Percentiles rank a stretch among this genome's conserved stretches.
These are phyloP conservation scores for Seiridium unicorne DNA, from an alignment of 2,329 filamentous ascomycete species.

Conservation along the genomic window DNA sequence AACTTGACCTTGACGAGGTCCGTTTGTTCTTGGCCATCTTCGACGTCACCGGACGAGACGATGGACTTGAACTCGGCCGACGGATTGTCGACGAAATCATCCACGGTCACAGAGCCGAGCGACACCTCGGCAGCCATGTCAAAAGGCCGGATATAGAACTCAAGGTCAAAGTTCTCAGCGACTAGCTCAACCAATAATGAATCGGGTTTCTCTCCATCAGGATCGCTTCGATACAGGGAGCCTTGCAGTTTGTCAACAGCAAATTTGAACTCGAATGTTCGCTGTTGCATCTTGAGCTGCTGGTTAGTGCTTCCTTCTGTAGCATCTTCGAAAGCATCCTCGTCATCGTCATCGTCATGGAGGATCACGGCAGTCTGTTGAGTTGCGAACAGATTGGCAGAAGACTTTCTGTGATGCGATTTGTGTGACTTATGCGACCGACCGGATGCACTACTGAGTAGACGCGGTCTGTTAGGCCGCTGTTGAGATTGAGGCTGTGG, in stretches of 20 bases:
- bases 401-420: conserved; percentile 54
- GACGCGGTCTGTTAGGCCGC: conserved; percentile 40
- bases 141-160: conserved; percentile 84
- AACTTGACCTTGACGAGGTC: conserved; percentile 90
- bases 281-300: conserved; percentile 75
- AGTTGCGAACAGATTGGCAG: conserved; percentile 69
- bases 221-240: conserved; percentile 84
- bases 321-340: conserved; percentile 67
- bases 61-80: conserved; percentile 94
- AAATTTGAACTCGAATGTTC: conserved; percentile 95
- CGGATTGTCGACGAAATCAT: conserved; percentile 91
- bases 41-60: conserved; percentile 75
- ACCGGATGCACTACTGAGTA: conserved; percentile 44
- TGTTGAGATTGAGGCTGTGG: conserved; percentile 24
- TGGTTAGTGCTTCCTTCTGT: conserved; percentile 53
- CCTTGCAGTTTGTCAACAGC: conserved; percentile 92
- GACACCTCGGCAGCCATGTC: conserved; percentile 94
- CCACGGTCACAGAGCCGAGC: conserved; percentile 80
- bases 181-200: conserved; percentile 85
- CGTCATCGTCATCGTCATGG: conserved; percentile 69
- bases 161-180: conserved; percentile 82
- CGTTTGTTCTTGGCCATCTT: conserved; percentile 72
- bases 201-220: conserved; percentile 73
- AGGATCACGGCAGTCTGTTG: conserved; percentile 76
- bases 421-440: conserved; percentile 44